Evolutionary conservation across 202 grass and related monocot genomes (phyloP), one percentile per base, ranked within the genome.

Genomic region (Sporobolus alterniflorus): DNA sequence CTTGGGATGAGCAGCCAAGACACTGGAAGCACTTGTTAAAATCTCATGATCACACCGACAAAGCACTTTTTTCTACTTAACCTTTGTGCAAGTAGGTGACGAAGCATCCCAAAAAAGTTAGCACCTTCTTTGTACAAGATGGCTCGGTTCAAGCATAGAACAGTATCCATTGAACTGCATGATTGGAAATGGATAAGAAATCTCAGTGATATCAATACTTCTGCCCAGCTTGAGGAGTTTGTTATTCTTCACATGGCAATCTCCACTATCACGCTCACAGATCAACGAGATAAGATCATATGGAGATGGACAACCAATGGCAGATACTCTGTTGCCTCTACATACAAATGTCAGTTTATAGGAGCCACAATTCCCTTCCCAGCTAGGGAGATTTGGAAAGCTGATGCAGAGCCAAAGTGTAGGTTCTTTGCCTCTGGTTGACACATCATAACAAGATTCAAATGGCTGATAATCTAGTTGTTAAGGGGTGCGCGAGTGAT

Each of bases 191-290:
- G 2, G 43, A 46, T 46, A 3, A 51, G 2, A 4, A 51, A 20
- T 20, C 14, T 17, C 16, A 51, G 17, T 17, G 2, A 4, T 1
- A 51, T 20, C 20, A 17, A 51, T 51, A 51, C 2, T 10, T 51
- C 16, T 2, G 14, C 14, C 5, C 16, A 20, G 3, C 5, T 20
- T 0, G 17, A 18, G 48, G 17, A 51, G 11, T 51, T 51, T 5
- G 20, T 10, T 18, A 20, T 51, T 2, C 20, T 51, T 5, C 20
- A 20, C 16, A 51, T 46, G 6, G 48, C 48, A 3, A 3, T 51
- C 3, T 4, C 14, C 4, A 1, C 16, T 4, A 2, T 51, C 0
- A 1, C 3, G 7, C 1, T 17, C 16, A 20, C 1, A 20, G 48
- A 51, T 5, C 48, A 18, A 20, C 16, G 3, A 4, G 48, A 51